phyloP scores from a whole-genome alignment of 1,284 basidiomycete species.

The Coniferiporia sulphurascens region DNA sequence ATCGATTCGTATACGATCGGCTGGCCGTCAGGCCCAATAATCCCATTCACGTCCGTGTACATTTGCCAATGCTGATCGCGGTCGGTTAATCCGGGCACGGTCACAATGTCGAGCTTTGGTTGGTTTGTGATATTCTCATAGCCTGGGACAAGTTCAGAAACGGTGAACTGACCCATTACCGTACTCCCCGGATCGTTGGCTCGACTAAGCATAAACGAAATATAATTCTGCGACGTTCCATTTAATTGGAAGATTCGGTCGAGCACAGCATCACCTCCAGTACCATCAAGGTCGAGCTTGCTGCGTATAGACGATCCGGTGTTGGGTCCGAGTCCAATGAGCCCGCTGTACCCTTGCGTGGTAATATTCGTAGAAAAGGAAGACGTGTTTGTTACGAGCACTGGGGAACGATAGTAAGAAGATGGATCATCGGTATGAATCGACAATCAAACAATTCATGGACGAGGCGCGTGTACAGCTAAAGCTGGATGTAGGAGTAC shows the following conservation, averaged over 20 bases:
- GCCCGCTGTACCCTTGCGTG: conserved; percentile 60
- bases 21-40: conserved; percentile 69
- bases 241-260: conserved; percentile 58
- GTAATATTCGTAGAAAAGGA: conserved; percentile 62
- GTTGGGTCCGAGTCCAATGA: conserved; percentile 72
- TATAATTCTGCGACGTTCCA: conserved; percentile 52
- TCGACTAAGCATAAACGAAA: conserved; percentile 65
- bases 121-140: conserved; percentile 57
- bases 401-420: conserved; percentile 31
- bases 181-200: conserved; percentile 41
- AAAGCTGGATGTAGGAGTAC: too few species aligned
- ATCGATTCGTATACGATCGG: conserved; percentile 57
- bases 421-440: neutral
- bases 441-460: neutral
- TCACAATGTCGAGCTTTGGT: conserved; percentile 63
- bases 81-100: conserved; percentile 48
- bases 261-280: conserved; percentile 50
- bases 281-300: conserved; percentile 38
- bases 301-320: conserved; percentile 59
- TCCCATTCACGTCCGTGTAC: conserved; percentile 55
- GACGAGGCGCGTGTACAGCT: too few species aligned
- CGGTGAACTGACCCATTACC: conserved; percentile 51
- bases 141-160: conserved; percentile 49
- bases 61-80: conserved; percentile 77
- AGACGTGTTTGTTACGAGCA: conserved; percentile 58